These are phyloP conservation scores for Pythium sp. DNA, from an alignment of 352 stramenopile genomes.

Conservation along the genomic window DNA sequence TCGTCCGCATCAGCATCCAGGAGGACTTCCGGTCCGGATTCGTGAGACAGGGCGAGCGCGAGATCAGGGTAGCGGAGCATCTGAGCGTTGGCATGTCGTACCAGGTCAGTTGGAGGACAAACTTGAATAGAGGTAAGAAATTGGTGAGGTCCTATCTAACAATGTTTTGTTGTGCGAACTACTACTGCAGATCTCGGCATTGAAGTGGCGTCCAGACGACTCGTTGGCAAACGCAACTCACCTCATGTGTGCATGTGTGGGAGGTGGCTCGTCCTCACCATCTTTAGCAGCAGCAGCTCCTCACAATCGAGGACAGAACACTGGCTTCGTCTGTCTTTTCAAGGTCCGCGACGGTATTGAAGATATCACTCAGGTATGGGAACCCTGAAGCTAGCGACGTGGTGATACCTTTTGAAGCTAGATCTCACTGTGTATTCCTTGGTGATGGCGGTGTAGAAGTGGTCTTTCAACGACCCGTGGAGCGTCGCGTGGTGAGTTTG, in stretches of 20 bases:
- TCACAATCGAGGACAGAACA: not conserved
- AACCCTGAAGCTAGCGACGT: not conserved
- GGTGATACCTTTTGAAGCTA: not conserved
- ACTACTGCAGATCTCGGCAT: conserved; percentile 13
- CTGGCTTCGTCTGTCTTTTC: not conserved
- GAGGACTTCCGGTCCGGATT: conserved; percentile 5
- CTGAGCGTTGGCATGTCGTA: not conserved
- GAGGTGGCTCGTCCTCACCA: not conserved
- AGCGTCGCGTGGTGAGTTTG: conserved; percentile 15
- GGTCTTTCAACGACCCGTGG: conserved; percentile 11
- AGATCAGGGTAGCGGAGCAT: not conserved
- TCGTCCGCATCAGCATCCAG: conserved; percentile 9
- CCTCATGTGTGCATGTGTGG: conserved; percentile 4
- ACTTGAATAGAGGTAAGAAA: not conserved
- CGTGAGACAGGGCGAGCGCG: conserved; percentile 4
- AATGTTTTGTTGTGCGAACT: not conserved
- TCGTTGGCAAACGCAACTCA: not conserved
- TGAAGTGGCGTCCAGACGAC: conserved; percentile 14
- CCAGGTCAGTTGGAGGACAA: conserved; percentile 1
- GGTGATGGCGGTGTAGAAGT: not conserved
- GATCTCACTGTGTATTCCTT: not conserved
- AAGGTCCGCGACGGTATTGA: not conserved
- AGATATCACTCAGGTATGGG: not conserved
- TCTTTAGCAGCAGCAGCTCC: not conserved
- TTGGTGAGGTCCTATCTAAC: not conserved